phyloP scores from a whole-genome alignment of 139 green algal genomes.

The Chlorella vulgaris region DNA sequence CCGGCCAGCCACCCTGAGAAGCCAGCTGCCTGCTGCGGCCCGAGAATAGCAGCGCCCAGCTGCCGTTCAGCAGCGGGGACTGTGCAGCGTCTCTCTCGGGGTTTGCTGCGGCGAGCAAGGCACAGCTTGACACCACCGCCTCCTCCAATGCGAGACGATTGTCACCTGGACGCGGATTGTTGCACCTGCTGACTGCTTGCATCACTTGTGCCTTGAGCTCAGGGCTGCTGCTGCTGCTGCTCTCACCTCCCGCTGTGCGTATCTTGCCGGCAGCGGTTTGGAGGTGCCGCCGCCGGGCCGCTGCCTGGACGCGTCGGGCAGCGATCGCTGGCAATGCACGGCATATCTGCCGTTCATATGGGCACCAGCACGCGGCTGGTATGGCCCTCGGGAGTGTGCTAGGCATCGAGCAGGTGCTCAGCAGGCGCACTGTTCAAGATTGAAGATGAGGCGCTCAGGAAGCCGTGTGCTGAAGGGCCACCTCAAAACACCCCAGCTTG shows the following conservation, averaged over 20 bases:
- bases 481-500: no score
- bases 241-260: neutral
- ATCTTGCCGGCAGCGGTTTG: neutral
- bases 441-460: no score
- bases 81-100: neutral
- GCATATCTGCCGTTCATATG: no score
- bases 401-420: no score
- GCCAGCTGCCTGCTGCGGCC: conserved; percentile 5
- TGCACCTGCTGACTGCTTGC: neutral
- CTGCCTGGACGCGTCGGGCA: no score
- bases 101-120: neutral
- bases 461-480: no score
- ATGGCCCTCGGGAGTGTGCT: no score
- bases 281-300: no score
- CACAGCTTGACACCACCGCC: neutral
- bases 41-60: conserved; percentile 20
- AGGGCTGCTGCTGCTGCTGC: neutral
- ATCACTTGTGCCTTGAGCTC: neutral
- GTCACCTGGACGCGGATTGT: conserved; percentile 19
- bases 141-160: neutral
- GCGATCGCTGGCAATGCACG: no score
- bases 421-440: no score
- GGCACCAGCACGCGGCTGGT: no score
- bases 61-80: conserved; percentile 1
- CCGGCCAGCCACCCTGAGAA: neutral